Base-by-base conservation (phyloP, 192 early-diverging fungal species). In the Entophlyctis luteolus region DNA sequence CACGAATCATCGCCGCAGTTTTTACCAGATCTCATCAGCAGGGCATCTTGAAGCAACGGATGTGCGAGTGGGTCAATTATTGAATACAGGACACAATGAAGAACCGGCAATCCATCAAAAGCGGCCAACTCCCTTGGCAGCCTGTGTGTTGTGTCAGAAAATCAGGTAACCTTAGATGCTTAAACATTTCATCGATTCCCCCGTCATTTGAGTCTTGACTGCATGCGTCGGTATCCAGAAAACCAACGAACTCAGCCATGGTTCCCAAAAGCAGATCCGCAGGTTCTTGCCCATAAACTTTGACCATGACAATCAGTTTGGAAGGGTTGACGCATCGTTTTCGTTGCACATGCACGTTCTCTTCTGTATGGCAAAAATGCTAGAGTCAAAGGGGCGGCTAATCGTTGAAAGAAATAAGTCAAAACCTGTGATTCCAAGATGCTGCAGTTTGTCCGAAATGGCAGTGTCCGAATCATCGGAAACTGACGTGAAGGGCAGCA, bases 261-360 rank as follows among this genome's bases (percentile, higher is more conserved):
- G 38, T 18, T 8, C 46, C 18, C n/a, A 68, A 55, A 16, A 58
- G 54, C 12, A 68, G 46, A 29, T 68, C 67, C 27, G 20, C 22
- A 27, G 67, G 67, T 14, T 68, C 67, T 8, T 58, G 29, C n/a
- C 67, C 67, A 34, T 68, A 68, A 8, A 66, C 14, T 66, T 66
- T 66, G 2, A 54, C 35, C 8, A 66, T 66, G 33, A 39, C 52
- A 5, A 34, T 33, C 18, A 14, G 47, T 38, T 42, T 23, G 27
- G 12, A 6, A 16, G 63, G 37, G 5, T 54, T n/a, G 3, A 8
- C 8, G 2, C 35, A 27, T 18, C n/a, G 18, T 29, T 66, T 66
- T 23, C 63, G 48, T 20, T 35, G 18, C 22, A 66, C 36, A 33
- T 66, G 63, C 18, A 52, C n/a, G 48, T 66, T 66, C 4, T 36